Conservation (phyloP, 441 rosid genomes). For the Biscutella laevigata region DNA sequence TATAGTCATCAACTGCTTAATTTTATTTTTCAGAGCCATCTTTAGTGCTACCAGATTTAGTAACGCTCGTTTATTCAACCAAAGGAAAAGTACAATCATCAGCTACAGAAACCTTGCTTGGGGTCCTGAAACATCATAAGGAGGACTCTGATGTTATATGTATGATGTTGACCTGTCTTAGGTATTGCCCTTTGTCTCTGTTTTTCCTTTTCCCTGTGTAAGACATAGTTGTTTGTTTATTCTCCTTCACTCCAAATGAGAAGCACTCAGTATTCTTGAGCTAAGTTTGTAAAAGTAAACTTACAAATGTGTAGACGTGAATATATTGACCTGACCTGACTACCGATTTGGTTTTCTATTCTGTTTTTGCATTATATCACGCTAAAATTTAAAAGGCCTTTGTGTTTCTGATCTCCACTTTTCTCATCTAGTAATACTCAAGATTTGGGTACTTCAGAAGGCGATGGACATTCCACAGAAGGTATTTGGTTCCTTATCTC, state of each 20-base stretch:
- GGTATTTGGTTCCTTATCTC: slow-evolving; percentile 34
- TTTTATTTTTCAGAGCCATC: slow-evolving; percentile 50
- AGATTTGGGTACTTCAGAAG: slow-evolving; percentile 33
- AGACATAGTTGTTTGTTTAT: slow-evolving; percentile 6
- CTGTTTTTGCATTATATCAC: not conserved
- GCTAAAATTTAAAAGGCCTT: not conserved
- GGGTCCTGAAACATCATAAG: slow-evolving; percentile 51
- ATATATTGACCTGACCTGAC: not conserved
- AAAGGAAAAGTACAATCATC: slow-evolving; percentile 36
- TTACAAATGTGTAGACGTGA: not conserved
- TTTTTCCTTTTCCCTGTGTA: not conserved
- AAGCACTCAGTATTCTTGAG: not conserved
- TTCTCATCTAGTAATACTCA: slow-evolving; percentile 42
- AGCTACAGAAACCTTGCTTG: slow-evolving; percentile 48
- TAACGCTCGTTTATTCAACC: slow-evolving; percentile 47
- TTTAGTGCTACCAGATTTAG: slow-evolving; percentile 49
- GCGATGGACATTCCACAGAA: slow-evolving; percentile 25
- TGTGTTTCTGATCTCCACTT: slow-evolving; percentile 14
- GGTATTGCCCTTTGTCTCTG: slow-evolving; percentile 36
- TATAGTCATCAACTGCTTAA: not conserved
- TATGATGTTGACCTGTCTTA: slow-evolving; percentile 67
- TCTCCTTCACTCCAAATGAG: not conserved
- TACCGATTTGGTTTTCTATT: not conserved
- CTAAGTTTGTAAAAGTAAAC: not conserved
- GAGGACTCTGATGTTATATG: slow-evolving; percentile 60